Evolutionary conservation across 495 filamentous ascomycete genomes (phyloP), one percentile per base, ranked within the genome.

Genomic region (Penicillium desertorum): DNA sequence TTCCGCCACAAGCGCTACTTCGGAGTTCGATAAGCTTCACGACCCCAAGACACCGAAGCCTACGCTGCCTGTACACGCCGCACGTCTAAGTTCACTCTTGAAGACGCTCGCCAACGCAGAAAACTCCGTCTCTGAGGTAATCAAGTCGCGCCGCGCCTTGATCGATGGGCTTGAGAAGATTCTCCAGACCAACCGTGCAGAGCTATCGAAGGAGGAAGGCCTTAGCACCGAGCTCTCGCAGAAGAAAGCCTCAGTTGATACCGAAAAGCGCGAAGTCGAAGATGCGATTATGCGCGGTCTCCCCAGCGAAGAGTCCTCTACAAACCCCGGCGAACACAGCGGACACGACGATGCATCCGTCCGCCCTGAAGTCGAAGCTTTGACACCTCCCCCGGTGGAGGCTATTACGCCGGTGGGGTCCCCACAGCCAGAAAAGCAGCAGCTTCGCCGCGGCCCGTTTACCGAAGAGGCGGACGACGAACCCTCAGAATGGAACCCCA

Each of bases 91-190:
- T 59, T 86, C 89, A 4, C 77, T 99, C 8, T 79, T 98, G 48
- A 96, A 94, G 74, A 85, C 83, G 3, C 82, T 99, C 16, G 91
- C 92, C 34, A 90, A 83, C 54, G 94, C 94, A n/a, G 91, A 98
- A 72, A 88, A 85, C 42, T 92, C 92, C 0, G 90, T 98, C 1
- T 87, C 89, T 4, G 91, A 95, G 56, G 88, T 88, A 57, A 90
- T 99, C 67, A 92, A 93, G 64, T 89, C 92, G 2, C 88, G 95
- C 17, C 81, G 81, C 41, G 80, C 85, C 20, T 79, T 98, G 20
- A 85, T 98, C 12, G 76, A 81, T 22, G 91, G 85, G 2, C 78
- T 98, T 7, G 91, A 96, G 71, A 93, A 89, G 60, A 71, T 98
- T 5, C 76, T 99, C 2, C 81, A 85, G 20, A 83, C 80, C 22